phyloP scores from a whole-genome alignment of 768 basidiomycete species.

The Antrodiella citrinella region DNA sequence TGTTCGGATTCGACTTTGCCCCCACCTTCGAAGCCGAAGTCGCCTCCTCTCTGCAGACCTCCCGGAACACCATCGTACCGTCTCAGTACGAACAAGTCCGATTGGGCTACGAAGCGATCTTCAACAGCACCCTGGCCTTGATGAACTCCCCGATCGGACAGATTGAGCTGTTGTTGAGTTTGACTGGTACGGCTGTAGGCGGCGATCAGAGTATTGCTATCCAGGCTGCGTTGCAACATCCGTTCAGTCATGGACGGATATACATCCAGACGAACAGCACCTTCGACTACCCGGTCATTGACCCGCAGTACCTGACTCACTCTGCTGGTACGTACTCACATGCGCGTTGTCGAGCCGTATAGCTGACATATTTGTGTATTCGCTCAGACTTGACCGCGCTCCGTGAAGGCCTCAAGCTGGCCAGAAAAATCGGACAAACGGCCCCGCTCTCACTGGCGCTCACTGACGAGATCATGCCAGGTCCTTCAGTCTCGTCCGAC shows the following conservation, averaged over 20 bases:
- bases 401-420: constrained; percentile 55
- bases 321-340: constrained; percentile 33
- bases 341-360: not conserved
- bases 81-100: constrained; percentile 36
- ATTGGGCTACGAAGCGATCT: constrained; percentile 50
- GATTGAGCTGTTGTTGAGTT: constrained; percentile 46
- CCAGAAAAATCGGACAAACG: constrained; percentile 43
- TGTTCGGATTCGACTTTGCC: constrained; percentile 31
- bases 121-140: constrained; percentile 33
- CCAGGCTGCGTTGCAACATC: constrained; percentile 62
- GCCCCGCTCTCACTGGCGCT: constrained; percentile 41
- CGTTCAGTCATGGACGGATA: constrained; percentile 54
- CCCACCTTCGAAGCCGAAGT: constrained; percentile 26
- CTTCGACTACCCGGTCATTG: constrained; percentile 54
- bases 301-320: constrained; percentile 59
- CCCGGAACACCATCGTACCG: constrained; percentile 32
- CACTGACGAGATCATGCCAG: constrained; percentile 42
- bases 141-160: constrained; percentile 38
- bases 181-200: constrained; percentile 31
- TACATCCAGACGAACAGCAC: constrained; percentile 51
- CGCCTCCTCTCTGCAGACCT: constrained; percentile 23
- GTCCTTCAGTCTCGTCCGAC: constrained; percentile 42
- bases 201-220: constrained; percentile 38
- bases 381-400: constrained; percentile 35
- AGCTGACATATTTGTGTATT: not conserved